phyloP scores from a whole-genome alignment of 306 rosid species.

The Betula pendula region DNA sequence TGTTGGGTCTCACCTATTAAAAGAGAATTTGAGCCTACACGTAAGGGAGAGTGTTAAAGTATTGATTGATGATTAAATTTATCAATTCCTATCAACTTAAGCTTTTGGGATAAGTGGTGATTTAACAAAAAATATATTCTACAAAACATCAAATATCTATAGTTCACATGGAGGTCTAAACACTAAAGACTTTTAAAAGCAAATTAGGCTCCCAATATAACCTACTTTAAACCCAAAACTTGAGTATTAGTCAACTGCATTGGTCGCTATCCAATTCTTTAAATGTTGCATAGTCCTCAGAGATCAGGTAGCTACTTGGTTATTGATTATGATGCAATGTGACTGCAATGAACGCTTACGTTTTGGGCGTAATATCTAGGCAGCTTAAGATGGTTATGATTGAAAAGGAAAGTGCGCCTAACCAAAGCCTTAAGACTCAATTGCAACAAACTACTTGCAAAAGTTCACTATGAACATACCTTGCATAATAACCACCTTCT shows the following conservation, averaged over 20 bases:
- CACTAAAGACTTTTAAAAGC: neutral
- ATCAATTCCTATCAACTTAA: too few species aligned
- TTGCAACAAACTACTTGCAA: neutral
- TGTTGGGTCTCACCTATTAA: too few species aligned
- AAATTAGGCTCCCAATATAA: neutral
- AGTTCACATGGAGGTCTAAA: neutral
- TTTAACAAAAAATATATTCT: neutral
- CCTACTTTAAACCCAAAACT: neutral
- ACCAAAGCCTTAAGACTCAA: neutral
- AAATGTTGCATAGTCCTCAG: neutral
- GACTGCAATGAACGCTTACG: neutral
- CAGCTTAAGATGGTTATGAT: neutral
- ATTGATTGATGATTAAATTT: too few species aligned
- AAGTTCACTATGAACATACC: constrained; percentile 43
- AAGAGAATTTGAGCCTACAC: too few species aligned
- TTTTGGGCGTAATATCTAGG: neutral
- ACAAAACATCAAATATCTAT: neutral
- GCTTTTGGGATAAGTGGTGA: too few species aligned
- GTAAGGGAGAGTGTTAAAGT: too few species aligned
- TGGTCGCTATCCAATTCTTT: neutral
- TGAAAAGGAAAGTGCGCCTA: neutral
- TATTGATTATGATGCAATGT: neutral
- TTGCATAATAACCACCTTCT: constrained; percentile 95
- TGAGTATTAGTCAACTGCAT: neutral
- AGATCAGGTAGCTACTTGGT: neutral